Evolutionary conservation across 352 stramenopile species (phyloP).

Genomic region (Globisporangium middletonii): DNA sequence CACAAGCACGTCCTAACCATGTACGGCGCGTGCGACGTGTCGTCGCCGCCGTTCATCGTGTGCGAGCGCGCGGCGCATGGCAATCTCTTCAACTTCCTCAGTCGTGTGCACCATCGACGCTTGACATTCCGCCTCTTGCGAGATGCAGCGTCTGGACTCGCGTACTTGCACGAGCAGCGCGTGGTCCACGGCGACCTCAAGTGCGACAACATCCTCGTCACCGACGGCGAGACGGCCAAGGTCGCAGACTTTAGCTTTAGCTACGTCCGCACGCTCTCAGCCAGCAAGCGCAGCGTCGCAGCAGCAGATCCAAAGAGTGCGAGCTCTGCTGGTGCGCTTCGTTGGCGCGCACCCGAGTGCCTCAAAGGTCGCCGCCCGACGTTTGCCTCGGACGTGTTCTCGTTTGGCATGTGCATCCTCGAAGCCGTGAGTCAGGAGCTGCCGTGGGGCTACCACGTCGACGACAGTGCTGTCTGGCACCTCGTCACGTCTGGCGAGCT

Average conservation of each 20-base stretch:
- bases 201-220: constrained; percentile 35
- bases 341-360: no score
- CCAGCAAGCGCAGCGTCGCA: not conserved
- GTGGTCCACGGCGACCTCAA: constrained; percentile 78
- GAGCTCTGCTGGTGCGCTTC: no score
- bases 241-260: constrained; percentile 5
- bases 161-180: constrained; percentile 33
- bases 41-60: constrained; percentile 6
- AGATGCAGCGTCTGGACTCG: constrained; percentile 20
- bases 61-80: constrained; percentile 1
- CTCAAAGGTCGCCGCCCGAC: no score
- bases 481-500: no score
- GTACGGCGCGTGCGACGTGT: constrained; percentile 13
- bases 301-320: no score
- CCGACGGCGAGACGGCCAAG: not conserved
- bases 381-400: no score
- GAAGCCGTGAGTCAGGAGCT: no score
- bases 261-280: not conserved
- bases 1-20: constrained; percentile 13
- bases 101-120: not conserved
- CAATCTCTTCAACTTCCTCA: constrained; percentile 2
- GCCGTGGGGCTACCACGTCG: no score
- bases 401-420: no score
- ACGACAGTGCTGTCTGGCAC: no score
- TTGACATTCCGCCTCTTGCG: not conserved